These are phyloP conservation scores for Penicillium odoratum DNA, from an alignment of 495 filamentous ascomycete genomes.

Conservation along the genomic window DNA sequence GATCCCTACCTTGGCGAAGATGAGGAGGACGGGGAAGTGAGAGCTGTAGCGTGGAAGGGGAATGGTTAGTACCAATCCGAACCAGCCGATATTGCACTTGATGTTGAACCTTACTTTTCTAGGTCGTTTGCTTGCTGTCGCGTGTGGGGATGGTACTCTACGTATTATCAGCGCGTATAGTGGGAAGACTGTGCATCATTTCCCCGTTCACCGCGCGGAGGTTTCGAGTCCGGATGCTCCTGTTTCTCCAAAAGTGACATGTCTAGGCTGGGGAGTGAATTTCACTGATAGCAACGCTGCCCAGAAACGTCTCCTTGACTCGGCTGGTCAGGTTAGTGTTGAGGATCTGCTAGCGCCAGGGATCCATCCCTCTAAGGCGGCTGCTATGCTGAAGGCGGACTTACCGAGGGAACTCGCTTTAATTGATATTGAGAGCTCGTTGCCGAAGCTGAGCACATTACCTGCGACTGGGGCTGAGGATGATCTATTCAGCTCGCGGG, in stretches of 20 bases:
- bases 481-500: constrained; percentile 32
- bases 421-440: constrained; percentile 73
- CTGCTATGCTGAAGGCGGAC: constrained; percentile 52
- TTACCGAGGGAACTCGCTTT: constrained; percentile 76
- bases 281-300: constrained; percentile 57
- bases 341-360: constrained; percentile 46
- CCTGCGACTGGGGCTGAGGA: constrained; percentile 52
- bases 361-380: constrained; percentile 38
- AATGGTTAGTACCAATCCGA: constrained; percentile 57
- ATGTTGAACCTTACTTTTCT: not conserved
- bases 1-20: constrained; percentile 51
- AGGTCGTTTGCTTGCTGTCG: constrained; percentile 75
- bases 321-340: constrained; percentile 39
- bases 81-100: not conserved
- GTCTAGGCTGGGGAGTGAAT: constrained; percentile 73
- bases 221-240: constrained; percentile 31
- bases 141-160: constrained; percentile 70
- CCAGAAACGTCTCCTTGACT: constrained; percentile 41
- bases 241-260: constrained; percentile 48
- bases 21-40: constrained; percentile 53
- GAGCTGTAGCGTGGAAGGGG: constrained; percentile 70
- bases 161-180: constrained; percentile 73
- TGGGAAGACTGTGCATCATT: constrained; percentile 74
- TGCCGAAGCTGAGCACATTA: constrained; percentile 77
- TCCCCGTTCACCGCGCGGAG: constrained; percentile 37